Evolutionary conservation across 306 rosid species (phyloP).

Genomic region (Inga laurina): DNA sequence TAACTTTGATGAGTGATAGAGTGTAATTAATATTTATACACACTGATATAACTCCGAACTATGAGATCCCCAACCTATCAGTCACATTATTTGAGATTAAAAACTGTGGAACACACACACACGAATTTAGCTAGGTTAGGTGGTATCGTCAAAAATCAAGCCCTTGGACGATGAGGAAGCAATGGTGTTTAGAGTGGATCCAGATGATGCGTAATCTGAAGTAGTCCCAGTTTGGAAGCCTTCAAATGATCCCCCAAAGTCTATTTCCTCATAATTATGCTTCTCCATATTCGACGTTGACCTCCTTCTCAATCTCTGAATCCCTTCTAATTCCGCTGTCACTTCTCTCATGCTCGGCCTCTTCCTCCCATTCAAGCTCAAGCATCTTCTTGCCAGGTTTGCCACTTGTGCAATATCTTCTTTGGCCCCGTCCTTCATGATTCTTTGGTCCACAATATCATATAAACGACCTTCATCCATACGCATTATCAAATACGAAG

Average conservation of each 20-base stretch:
- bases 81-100: not conserved
- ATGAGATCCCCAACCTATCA: not conserved
- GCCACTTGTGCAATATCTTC: constrained; percentile 44
- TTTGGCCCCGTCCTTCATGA: constrained; percentile 33
- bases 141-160: not conserved
- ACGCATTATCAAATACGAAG: constrained; percentile 33
- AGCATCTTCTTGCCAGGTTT: constrained; percentile 44
- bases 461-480: constrained; percentile 30
- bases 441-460: constrained; percentile 40
- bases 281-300: not conserved
- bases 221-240: not conserved
- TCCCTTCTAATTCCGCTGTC: constrained; percentile 39
- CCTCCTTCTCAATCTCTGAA: constrained; percentile 17
- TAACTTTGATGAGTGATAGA: not conserved
- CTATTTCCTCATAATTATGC: constrained; percentile 20
- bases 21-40: not conserved
- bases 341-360: constrained; percentile 61
- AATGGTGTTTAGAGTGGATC: not conserved
- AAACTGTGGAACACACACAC: not conserved
- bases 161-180: not conserved
- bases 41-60: not conserved
- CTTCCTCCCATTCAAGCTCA: constrained; percentile 46
- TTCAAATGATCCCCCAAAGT: not conserved
- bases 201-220: not conserved
- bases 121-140: not conserved